A percentile compares a stretch with the other conserved stretches of the same genome.
phyloP scores from a whole-genome alignment of 169 alveolate genomes.

The Besnoitia besnoiti region DNA sequence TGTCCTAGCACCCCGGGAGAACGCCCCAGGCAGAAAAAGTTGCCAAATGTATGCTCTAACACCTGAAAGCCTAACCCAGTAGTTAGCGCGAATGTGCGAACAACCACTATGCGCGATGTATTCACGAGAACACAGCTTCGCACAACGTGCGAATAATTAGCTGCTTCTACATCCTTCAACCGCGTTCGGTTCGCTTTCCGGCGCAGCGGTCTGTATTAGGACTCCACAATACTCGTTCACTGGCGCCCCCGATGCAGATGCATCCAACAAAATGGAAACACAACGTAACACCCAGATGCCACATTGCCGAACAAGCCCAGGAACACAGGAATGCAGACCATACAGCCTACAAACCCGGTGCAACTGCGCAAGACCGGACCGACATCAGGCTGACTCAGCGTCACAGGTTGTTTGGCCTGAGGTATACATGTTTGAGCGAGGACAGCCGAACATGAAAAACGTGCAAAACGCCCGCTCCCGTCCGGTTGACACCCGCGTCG shows the following conservation, averaged over 20 bases:
- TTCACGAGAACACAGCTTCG: too few relatives aligned
- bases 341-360: not conserved
- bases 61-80: too few relatives aligned
- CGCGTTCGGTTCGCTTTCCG: too few relatives aligned
- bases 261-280: not conserved
- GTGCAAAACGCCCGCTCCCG: slow-evolving; percentile 13
- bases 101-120: too few relatives aligned
- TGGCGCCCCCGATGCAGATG: too few relatives aligned
- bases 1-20: not conserved
- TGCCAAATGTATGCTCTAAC: too few relatives aligned
- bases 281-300: slow-evolving; percentile 22
- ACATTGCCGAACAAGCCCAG: not conserved
- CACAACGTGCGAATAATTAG: too few relatives aligned
- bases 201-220: too few relatives aligned
- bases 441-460: not conserved
- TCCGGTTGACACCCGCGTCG: not conserved
- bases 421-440: not conserved
- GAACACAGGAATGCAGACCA: not conserved
- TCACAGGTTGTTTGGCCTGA: not conserved
- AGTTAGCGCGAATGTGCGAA: too few relatives aligned
- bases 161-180: too few relatives aligned
- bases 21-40: too few relatives aligned
- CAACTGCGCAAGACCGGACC: not conserved
- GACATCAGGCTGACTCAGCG: slow-evolving; percentile 35
- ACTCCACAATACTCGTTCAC: too few relatives aligned